Evolutionary conservation across 1,139 yeast genomes (phyloP), one percentile per base, ranked within the genome.

Genomic region (Nakaseomyces delphensis): DNA sequence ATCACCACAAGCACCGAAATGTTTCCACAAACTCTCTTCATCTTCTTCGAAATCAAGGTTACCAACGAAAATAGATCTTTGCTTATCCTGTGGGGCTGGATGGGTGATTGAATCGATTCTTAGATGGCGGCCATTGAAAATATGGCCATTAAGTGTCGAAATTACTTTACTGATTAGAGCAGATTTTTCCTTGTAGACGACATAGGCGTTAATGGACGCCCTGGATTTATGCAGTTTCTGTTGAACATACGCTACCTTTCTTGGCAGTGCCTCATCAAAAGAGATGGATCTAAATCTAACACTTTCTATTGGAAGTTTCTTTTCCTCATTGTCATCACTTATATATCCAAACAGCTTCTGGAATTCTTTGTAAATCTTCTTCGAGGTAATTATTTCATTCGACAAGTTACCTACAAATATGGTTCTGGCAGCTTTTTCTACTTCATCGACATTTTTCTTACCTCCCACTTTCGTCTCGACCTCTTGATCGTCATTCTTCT

Each of bases 101-200:
- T 89, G 96, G 0, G 94, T 76, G 15, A 89, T 83, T 46, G 87
- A 87, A 62, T 93, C 98, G 15, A 91, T 93, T 57, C 97, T 75
- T 45, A 93, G 61, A 60, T 91, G 97, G 59, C 79, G 79, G 41
- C 74, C 74, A 45, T 74, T 73, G 59, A 86, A 83, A 7, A 80
- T 68, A 4, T 70, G 61, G 29, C 85, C 95, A 60, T 93, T 93
- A 32, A 71, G 59, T 2, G 77, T 68, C 16, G 79, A 73, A 23
- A 52, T 45, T 15, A 55, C 49, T 9, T 48, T 43, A 49, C 74
- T 73, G 25, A 38, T 10, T n/a, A 77, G 69, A 1, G 82, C 71
- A 15, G 73, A 74, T 45, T 65, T 67, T 15, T 58, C 57, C 43
- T 69, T 69, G 64, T 72, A 89, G 4, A 91, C 97, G 42, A 91